Conservation (phyloP, 2,329 filamentous ascomycete species). For the Aspergillus persii region DNA sequence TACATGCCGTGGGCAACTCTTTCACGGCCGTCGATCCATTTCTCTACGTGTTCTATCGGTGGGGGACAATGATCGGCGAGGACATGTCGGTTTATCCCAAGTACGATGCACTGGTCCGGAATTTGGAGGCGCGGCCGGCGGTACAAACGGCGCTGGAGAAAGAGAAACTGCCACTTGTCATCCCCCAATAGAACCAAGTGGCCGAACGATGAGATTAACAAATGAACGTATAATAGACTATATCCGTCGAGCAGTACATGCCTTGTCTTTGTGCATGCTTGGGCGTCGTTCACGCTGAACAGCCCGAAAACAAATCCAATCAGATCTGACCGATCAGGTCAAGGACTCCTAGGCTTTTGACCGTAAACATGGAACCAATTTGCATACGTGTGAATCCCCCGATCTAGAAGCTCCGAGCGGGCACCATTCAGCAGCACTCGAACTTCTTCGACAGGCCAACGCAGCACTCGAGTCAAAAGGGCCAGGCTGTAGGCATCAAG, state of each 20-base stretch:
- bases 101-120: background rate
- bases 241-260: too few species aligned
- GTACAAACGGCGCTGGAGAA: background rate
- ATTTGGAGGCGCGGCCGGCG: background rate
- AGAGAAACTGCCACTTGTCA: background rate
- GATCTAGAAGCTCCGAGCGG: background rate
- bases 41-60: constrained; percentile 34
- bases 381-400: background rate
- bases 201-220: too few species aligned
- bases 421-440: background rate
- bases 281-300: too few species aligned
- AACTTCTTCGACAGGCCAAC: background rate
- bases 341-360: background rate
- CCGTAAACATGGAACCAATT: background rate
- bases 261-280: too few species aligned
- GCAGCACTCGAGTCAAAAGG: background rate
- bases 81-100: constrained; percentile 15
- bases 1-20: constrained; percentile 20
- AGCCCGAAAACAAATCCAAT: too few species aligned
- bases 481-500: background rate
- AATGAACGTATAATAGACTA: too few species aligned
- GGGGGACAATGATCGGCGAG: constrained; percentile 21
- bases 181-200: too few species aligned
- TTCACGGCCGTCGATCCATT: constrained; percentile 38
- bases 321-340: background rate